Evolutionary conservation across 169 alveolate genomes (phyloP).

Genomic region (Cryptosporidium baileyi): DNA sequence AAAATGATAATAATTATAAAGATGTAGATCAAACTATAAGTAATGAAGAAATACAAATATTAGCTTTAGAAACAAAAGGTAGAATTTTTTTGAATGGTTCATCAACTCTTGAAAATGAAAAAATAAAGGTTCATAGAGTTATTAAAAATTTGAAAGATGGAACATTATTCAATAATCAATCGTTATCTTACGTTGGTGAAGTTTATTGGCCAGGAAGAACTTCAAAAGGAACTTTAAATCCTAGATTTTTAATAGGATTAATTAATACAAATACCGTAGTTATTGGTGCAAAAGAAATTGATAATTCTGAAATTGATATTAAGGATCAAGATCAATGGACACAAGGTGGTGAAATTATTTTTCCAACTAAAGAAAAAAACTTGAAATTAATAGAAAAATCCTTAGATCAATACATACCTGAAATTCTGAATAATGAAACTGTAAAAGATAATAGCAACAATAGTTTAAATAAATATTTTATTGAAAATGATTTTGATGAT

Average conservation of each 20-base stretch:
- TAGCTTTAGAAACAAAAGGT: slow-evolving; percentile 33
- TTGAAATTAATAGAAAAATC: neutral
- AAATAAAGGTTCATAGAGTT: neutral
- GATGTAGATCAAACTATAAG: neutral
- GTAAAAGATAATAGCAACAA: neutral
- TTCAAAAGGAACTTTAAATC: slow-evolving; percentile 44
- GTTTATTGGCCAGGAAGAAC: slow-evolving; percentile 63
- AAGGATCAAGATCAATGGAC: slow-evolving; percentile 11
- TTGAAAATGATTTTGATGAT: neutral
- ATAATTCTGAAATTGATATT: neutral
- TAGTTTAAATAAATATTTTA: neutral
- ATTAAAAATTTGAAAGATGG: neutral
- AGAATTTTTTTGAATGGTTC: slow-evolving; percentile 29
- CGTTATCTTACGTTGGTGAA: slow-evolving; percentile 5
- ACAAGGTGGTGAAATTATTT: slow-evolving; percentile 53
- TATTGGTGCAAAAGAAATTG: neutral
- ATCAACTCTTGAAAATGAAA: neutral
- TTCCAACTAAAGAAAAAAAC: neutral
- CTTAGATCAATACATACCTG: slow-evolving; percentile 9
- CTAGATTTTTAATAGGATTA: slow-evolving; percentile 17
- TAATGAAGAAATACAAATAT: slow-evolving; percentile 16
- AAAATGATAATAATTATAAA: neutral
- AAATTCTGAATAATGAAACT: no score
- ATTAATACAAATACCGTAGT: neutral
- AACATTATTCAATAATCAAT: neutral